phyloP scores from a whole-genome alignment of 345 rosid species.

The Tarenaya hassleriana region DNA sequence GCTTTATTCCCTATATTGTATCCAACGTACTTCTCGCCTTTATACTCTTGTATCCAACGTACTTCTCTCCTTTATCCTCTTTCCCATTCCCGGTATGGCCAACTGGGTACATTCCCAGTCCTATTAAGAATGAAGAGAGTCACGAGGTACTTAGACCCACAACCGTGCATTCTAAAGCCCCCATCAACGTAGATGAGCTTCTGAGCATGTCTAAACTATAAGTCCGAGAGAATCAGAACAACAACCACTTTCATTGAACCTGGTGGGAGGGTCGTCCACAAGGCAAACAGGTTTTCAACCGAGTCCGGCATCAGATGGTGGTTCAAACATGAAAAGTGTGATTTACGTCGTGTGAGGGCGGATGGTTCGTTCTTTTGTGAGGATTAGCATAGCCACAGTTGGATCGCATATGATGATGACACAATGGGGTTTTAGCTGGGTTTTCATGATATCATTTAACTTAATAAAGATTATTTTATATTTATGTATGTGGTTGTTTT shows the following conservation, averaged over 20 bases:
- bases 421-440: constrained; percentile 19
- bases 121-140: constrained; percentile 36
- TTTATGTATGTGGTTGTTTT: constrained; percentile 19
- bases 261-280: constrained; percentile 52
- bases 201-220: constrained; percentile 91
- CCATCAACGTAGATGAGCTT: constrained; percentile 75
- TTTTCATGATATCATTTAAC: too few relatives aligned
- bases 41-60: too few relatives aligned
- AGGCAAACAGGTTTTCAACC: constrained; percentile 96
- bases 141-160: constrained; percentile 85
- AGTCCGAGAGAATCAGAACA: constrained; percentile 68
- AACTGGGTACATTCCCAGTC: constrained; percentile 43
- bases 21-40: constrained; percentile 77
- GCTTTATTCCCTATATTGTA: constrained; percentile 55
- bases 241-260: constrained; percentile 68
- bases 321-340: constrained; percentile 48
- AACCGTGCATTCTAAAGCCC: constrained; percentile 71
- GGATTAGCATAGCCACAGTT: constrained; percentile 6
- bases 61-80: constrained; percentile 35
- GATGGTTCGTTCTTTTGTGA: too few relatives aligned
- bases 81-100: constrained; percentile 71
- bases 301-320: constrained; percentile 49
- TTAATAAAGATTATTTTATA: constrained; percentile 20
- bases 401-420: constrained; percentile 6
- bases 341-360: constrained; percentile 51